phyloP scores from a whole-genome alignment of 1,284 basidiomycete species.

The Naganishia sp. region DNA sequence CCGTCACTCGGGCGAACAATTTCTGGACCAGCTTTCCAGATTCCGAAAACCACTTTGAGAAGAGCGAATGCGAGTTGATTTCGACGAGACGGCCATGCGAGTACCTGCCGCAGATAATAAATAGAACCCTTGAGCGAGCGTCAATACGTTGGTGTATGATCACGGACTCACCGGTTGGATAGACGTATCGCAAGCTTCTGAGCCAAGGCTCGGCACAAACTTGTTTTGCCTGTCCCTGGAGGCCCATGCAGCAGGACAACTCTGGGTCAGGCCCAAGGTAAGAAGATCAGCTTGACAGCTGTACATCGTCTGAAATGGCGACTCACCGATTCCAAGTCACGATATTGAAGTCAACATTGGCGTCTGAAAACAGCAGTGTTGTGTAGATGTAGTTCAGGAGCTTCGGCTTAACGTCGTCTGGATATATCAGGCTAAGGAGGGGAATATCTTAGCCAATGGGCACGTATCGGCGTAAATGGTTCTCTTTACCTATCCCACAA shows the following conservation, averaged over 20 bases:
- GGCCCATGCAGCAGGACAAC: slow-evolving; percentile 94
- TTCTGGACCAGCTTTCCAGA: slow-evolving; percentile 97
- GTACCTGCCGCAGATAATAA: slow-evolving; percentile 61
- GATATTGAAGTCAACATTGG: slow-evolving; percentile 84
- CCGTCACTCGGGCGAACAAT: slow-evolving; percentile 83
- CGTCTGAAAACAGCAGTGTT: slow-evolving; percentile 85
- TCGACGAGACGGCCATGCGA: slow-evolving; percentile 83
- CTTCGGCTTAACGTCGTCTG: slow-evolving; percentile 82
- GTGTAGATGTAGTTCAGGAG: slow-evolving; percentile 93
- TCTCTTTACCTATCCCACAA: slow-evolving; percentile 66
- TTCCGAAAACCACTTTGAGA: slow-evolving; percentile 97
- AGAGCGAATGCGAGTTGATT: slow-evolving; percentile 95
- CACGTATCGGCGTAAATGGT: not conserved
- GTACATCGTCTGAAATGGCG: not conserved
- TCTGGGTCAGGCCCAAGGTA: slow-evolving; percentile 39
- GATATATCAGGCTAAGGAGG: slow-evolving; percentile 72
- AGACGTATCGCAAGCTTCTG: slow-evolving; percentile 94
- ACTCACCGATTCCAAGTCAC: slow-evolving; percentile 85
- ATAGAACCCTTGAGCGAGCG: not conserved
- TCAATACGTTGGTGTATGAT: not conserved
- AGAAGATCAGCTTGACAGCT: slow-evolving; percentile 1
- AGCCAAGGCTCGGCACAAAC: slow-evolving; percentile 87
- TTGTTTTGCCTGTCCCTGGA: slow-evolving; percentile 97
- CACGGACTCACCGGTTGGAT: slow-evolving; percentile 65
- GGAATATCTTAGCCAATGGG: not conserved